phyloP scores from a whole-genome alignment of 768 basidiomycete genomes.

The Sistotremastrum suecicum region DNA sequence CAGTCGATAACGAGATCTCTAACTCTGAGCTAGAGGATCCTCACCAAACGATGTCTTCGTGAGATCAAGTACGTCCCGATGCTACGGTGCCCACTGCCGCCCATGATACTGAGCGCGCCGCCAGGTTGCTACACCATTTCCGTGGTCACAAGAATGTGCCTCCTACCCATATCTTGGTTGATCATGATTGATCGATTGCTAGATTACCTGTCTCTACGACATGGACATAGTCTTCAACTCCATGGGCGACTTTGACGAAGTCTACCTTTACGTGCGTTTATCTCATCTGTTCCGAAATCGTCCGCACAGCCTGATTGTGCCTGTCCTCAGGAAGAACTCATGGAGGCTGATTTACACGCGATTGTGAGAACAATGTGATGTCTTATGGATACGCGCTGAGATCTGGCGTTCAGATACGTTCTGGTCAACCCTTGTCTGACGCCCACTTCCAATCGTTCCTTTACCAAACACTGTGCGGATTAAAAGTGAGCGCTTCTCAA shows the following conservation, averaged over 20 bases:
- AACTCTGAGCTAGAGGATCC: slow-evolving; percentile 48
- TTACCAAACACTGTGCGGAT: slow-evolving; percentile 94
- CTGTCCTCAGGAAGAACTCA: slow-evolving; percentile 75
- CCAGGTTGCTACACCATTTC: slow-evolving; percentile 88
- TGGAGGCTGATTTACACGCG: slow-evolving; percentile 99
- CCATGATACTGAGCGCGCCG: not conserved
- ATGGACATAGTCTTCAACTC: slow-evolving; percentile 96
- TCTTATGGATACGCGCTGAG: not conserved
- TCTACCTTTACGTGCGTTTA: slow-evolving; percentile 70
- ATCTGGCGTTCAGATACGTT: slow-evolving; percentile 45
- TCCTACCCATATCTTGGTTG: slow-evolving; percentile 3
- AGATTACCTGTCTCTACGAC: slow-evolving; percentile 96
- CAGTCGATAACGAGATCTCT: not conserved
- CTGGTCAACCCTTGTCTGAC: slow-evolving; percentile 77
- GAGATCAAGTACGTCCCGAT: slow-evolving; percentile 64
- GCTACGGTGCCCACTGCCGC: not conserved
- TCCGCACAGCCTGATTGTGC: not conserved
- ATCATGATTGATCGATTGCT: slow-evolving; percentile 2
- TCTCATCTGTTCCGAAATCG: not conserved
- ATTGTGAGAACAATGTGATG: slow-evolving; percentile 44
- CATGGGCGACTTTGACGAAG: slow-evolving; percentile 87
- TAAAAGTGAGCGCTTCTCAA: slow-evolving; percentile 38
- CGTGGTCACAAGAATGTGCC: slow-evolving; percentile 96
- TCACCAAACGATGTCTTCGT: slow-evolving; percentile 91
- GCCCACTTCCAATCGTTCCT: slow-evolving; percentile 94